Percentiles rank a stretch among this genome's conserved stretches.
Conservation (phyloP, 371 early-diverging fungal genomes). For the Mortierella sp. region DNA sequence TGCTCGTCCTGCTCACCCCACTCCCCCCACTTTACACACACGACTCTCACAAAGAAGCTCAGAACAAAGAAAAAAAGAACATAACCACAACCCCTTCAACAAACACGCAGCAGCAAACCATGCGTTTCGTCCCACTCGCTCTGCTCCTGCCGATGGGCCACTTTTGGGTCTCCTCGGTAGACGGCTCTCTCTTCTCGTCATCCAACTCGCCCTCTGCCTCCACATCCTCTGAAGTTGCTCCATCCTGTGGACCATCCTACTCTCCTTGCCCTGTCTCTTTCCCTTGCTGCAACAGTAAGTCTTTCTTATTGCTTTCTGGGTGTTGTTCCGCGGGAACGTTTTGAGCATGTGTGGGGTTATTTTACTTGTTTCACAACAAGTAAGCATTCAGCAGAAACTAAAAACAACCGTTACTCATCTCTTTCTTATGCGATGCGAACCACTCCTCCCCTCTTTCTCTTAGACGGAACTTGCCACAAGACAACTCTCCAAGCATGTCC, state of each 20-base stretch:
- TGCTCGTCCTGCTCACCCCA: neutral
- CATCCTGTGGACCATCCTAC: slow-evolving; percentile 22
- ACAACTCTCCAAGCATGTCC: slow-evolving; percentile 37
- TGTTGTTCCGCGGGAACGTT: neutral
- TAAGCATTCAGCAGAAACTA: neutral
- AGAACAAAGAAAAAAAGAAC: neutral
- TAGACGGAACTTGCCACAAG: slow-evolving; percentile 40
- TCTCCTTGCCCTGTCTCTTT: slow-evolving; percentile 25
- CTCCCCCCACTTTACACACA: neutral
- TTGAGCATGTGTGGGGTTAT: neutral
- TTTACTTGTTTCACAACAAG: neutral
- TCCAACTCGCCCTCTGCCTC: neutral
- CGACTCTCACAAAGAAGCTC: neutral
- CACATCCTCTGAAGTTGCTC: neutral
- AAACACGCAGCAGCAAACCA: neutral
- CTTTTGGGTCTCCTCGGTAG: slow-evolving; percentile 26
- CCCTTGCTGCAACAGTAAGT: slow-evolving; percentile 46
- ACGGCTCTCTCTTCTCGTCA: slow-evolving; percentile 31
- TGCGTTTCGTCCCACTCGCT: neutral
- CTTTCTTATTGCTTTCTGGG: neutral
- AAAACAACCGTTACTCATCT: neutral
- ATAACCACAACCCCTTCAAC: neutral
- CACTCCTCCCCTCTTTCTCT: neutral
- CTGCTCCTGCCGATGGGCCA: slow-evolving; percentile 12
- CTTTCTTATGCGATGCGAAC: neutral